Percentiles rank a stretch among this genome's conserved stretches.
phyloP scores from a whole-genome alignment of 2,329 filamentous ascomycete genomes.

The Fusarium caatingaense region DNA sequence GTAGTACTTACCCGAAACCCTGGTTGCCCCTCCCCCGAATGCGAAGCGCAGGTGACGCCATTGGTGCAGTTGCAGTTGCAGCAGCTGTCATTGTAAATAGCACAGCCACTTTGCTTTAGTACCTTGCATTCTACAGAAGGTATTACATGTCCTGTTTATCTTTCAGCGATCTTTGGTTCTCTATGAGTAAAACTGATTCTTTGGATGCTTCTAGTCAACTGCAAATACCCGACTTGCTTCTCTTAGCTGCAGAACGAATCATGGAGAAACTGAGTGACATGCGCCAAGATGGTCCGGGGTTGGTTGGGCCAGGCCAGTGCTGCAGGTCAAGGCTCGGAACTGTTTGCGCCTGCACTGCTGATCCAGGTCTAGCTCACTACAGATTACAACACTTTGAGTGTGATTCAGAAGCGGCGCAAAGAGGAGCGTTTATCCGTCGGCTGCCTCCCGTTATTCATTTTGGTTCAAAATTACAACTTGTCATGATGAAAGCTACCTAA shows the following conservation, averaged over 20 bases:
- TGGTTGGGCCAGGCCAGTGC: slow-evolving; percentile 1
- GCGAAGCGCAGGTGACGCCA: slow-evolving; percentile 34
- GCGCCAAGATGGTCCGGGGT: slow-evolving; percentile 15
- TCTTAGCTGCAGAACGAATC: not conserved
- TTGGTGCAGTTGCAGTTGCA: slow-evolving; percentile 15
- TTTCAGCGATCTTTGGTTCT: not conserved
- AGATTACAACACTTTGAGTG: not conserved
- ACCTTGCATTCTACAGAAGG: not conserved
- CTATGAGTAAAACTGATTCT: not conserved
- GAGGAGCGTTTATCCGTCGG: not conserved
- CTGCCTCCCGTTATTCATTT: slow-evolving; percentile 18
- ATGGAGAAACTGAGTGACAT: slow-evolving; percentile 2
- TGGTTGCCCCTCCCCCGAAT: slow-evolving; percentile 33
- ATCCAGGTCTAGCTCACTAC: slow-evolving; percentile 5
- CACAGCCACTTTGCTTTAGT: slow-evolving; percentile 29
- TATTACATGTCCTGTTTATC: not conserved
- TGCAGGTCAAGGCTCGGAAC: slow-evolving; percentile 9
- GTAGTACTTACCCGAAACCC: slow-evolving; percentile 12
- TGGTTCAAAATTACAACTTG: not conserved
- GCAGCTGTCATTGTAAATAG: slow-evolving; percentile 12
- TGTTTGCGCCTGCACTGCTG: slow-evolving; percentile 9
- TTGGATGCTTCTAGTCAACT: too few species aligned
- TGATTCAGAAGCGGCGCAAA: not conserved
- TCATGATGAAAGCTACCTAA: not conserved
- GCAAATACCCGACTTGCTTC: not conserved